Base-by-base conservation (phyloP, 495 filamentous ascomycete species). In the Antarctomyces pellizariae region DNA sequence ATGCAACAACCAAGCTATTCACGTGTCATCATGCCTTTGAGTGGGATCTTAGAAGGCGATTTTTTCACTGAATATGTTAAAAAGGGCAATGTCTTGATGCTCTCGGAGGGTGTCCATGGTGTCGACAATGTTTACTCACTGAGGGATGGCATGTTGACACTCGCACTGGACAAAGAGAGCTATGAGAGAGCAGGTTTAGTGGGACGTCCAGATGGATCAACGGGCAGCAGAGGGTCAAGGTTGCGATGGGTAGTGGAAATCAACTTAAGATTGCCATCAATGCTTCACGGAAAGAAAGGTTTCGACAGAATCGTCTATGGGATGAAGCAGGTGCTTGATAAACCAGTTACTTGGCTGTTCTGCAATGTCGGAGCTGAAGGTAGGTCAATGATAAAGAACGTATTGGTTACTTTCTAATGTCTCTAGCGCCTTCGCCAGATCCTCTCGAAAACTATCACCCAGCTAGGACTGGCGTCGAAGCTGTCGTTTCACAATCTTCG, bases 11-110 rank as follows among this genome's bases (percentile, higher is more conserved):
- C 40, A 8, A 43, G 36, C 26, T 93, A 72, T 54, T 57, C 67
- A 22, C 57, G 63, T 24, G 68, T 95, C 4, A 63, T 70, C 30
- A 73, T 92, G 64, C 61, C 69, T 7, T 57, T 91, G 13, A 57
- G 56, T 8, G 62, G 69, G 23, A 41, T 93, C 1, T 36, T 97
- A 4, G 62, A 75, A 21, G 60, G 66, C 3, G 68, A 72, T 0
- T 97, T 97, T 38, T 84, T 91, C 46, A 76, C 67, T 23, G 54
- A 65, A 27, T 84, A 91, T 42, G 73, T 93, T 36, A 92, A 91
- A 44, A 56, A 60, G 37, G 83, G 83, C 11, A 73, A 80, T 43
- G 57, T 90, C 35, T 45, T 89, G 41, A 86, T 97, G 77, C 65
- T 91, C 9, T 93, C 89, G 0, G 73, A 90, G 43, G 86, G 86